Conservation (phyloP, 78 protist genomes). For the Dictyostelium brefeldianum region DNA sequence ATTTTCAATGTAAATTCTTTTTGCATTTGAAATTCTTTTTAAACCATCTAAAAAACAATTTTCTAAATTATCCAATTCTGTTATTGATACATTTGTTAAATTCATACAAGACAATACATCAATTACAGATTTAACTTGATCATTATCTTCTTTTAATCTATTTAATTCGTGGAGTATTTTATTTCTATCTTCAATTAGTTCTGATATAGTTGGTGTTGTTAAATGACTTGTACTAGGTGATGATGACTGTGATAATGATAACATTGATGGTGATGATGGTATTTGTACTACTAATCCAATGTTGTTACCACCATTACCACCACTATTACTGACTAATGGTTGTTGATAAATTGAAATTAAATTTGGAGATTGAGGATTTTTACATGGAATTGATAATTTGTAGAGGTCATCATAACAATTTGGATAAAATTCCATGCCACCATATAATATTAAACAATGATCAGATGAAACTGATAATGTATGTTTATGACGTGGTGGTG, state of each 20-base stretch:
- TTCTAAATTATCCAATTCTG: slow-evolving; percentile 24
- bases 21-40: slow-evolving; percentile 44
- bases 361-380: slow-evolving; percentile 3
- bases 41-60: slow-evolving; percentile 25
- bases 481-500: slow-evolving; percentile 54
- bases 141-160: slow-evolving; percentile 30
- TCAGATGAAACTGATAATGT: slow-evolving; percentile 23
- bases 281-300: slow-evolving; percentile 2
- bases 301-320: neutral
- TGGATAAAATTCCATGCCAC: slow-evolving; percentile 53
- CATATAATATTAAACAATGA: slow-evolving; percentile 28
- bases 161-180: slow-evolving; percentile 11
- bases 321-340: neutral
- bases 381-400: slow-evolving; percentile 1
- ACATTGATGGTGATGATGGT: slow-evolving; percentile 8
- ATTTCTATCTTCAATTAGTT: neutral
- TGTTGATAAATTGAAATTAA: slow-evolving; percentile 36
- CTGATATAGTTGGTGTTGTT: neutral
- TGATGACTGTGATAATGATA: slow-evolving; percentile 14
- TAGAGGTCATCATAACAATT: slow-evolving; percentile 62
- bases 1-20: slow-evolving; percentile 14
- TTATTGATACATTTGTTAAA: neutral
- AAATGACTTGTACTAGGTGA: neutral
- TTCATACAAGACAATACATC: slow-evolving; percentile 6
- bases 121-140: neutral